These are phyloP conservation scores for Triadica sebifera DNA, from an alignment of 345 rosid species.

Conservation along the genomic window DNA sequence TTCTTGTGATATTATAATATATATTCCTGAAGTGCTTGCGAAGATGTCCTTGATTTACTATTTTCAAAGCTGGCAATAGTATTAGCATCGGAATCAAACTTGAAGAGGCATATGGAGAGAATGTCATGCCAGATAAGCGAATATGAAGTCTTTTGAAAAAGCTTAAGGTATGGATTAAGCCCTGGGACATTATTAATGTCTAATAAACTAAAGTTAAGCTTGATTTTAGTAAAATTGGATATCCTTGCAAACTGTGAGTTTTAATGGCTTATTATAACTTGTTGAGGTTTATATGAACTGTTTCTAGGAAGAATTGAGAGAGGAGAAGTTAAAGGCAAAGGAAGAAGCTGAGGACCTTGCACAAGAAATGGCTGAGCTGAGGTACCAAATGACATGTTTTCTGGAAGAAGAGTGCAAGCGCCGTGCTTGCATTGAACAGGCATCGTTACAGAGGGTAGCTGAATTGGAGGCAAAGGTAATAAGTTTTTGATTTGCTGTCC, in stretches of 20 bases:
- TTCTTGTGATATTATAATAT: constrained; percentile 3
- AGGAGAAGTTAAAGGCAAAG: constrained; percentile 71
- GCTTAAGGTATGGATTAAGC: constrained; percentile 51
- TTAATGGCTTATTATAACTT: constrained; percentile 6
- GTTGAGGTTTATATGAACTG: constrained; percentile 20
- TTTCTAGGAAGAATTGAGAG: constrained; percentile 60
- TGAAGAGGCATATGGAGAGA: constrained; percentile 36
- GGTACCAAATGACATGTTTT: constrained; percentile 78
- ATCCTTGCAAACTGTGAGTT: constrained; percentile 13
- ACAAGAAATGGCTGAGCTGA: constrained; percentile 94
- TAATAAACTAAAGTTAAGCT: background rate
- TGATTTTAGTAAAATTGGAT: background rate
- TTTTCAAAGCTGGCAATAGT: constrained; percentile 35
- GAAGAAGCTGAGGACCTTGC: constrained; percentile 93
- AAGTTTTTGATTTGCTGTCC: constrained; percentile 15
- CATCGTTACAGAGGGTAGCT: constrained; percentile 75
- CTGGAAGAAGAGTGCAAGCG: constrained; percentile 91
- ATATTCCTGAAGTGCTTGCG: constrained; percentile 24
- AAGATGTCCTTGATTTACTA: constrained; percentile 38
- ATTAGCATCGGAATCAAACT: constrained; percentile 32
- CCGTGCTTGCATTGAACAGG: constrained; percentile 76
- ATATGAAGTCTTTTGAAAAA: constrained; percentile 54
- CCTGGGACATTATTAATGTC: background rate
- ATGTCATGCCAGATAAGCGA: constrained; percentile 53
- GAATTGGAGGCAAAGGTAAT: constrained; percentile 76